These are phyloP conservation scores for Zalaria obscura DNA, from an alignment of 2,329 filamentous ascomycete genomes.

Conservation along the genomic window DNA sequence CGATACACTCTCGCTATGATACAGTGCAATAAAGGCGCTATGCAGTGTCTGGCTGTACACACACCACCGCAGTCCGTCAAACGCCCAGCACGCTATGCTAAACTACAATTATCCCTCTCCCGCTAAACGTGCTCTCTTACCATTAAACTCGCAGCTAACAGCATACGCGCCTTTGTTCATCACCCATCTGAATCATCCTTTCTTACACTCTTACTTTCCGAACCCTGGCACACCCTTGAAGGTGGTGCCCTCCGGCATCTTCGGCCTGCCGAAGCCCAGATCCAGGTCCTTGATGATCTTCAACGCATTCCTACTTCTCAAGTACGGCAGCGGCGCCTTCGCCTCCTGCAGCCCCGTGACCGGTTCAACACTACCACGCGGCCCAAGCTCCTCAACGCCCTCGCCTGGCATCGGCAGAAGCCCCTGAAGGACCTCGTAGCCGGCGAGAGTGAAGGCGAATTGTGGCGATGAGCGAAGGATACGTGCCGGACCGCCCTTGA, in stretches of 20 bases:
- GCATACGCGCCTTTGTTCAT: not conserved
- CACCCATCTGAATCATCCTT: not conserved
- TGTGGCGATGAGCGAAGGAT: constrained; percentile 91
- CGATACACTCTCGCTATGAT: no score
- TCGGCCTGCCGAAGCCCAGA: constrained; percentile 73
- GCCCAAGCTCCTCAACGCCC: constrained; percentile 34
- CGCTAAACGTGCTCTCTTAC: no score
- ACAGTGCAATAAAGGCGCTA: no score
- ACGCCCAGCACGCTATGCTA: no score
- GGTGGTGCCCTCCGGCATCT: constrained; percentile 15
- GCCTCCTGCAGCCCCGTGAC: constrained; percentile 50
- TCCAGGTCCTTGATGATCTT: constrained; percentile 94
- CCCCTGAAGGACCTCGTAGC: constrained; percentile 82
- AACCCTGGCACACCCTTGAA: constrained; percentile 6
- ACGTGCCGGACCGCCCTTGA: constrained; percentile 93
- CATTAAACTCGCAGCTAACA: no score
- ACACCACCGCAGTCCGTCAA: no score
- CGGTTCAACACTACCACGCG: constrained; percentile 45
- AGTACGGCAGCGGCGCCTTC: constrained; percentile 48
- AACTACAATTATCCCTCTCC: no score
- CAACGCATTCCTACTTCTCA: constrained; percentile 73
- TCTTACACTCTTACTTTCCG: not conserved
- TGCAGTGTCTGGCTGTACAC: no score
- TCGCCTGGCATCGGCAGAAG: constrained; percentile 64
- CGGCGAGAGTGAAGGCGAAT: constrained; percentile 93